phyloP scores from a whole-genome alignment of 495 filamentous ascomycete genomes.

The Pseudotulostoma volvatum region DNA sequence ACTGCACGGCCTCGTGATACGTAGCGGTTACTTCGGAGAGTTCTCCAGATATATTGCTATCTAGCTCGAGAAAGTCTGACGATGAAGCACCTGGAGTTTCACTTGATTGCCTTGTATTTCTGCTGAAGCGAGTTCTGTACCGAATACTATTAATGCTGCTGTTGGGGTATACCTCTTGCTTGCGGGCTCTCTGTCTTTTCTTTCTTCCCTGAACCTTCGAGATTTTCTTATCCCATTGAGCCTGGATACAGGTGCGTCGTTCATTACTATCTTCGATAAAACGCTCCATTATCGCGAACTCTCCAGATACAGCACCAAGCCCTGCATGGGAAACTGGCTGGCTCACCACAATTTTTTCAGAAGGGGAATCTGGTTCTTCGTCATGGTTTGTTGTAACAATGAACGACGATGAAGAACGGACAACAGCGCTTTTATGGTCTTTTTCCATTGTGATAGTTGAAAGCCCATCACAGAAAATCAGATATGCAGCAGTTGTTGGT shows the following conservation, averaged over 20 bases:
- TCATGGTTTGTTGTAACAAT: constrained; percentile 44
- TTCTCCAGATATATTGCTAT: background rate
- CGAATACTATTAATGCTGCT: background rate
- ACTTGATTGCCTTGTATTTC: background rate
- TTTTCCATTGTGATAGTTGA: constrained; percentile 38
- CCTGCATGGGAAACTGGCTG: background rate
- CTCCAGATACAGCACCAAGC: constrained; percentile 2
- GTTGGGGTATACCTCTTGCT: background rate
- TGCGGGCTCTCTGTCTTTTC: constrained; percentile 1
- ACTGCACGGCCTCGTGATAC: constrained; percentile 17
- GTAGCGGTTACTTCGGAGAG: constrained; percentile 12
- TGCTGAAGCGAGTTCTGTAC: background rate
- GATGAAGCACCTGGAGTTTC: background rate
- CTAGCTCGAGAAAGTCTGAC: background rate
- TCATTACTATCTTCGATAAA: constrained; percentile 27
- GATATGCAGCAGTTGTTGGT: constrained; percentile 39
- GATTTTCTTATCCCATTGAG: constrained; percentile 21
- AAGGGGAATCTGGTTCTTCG: constrained; percentile 4
- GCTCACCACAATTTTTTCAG: background rate
- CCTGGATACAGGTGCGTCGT: constrained; percentile 21
- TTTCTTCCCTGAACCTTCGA: constrained; percentile 1
- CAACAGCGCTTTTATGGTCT: constrained; percentile 29
- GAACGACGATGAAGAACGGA: constrained; percentile 28
- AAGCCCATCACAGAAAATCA: constrained; percentile 36
- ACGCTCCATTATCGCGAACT: constrained; percentile 15